phyloP scores from a whole-genome alignment of 1,139 yeast genomes.

The Pichia sp. region DNA sequence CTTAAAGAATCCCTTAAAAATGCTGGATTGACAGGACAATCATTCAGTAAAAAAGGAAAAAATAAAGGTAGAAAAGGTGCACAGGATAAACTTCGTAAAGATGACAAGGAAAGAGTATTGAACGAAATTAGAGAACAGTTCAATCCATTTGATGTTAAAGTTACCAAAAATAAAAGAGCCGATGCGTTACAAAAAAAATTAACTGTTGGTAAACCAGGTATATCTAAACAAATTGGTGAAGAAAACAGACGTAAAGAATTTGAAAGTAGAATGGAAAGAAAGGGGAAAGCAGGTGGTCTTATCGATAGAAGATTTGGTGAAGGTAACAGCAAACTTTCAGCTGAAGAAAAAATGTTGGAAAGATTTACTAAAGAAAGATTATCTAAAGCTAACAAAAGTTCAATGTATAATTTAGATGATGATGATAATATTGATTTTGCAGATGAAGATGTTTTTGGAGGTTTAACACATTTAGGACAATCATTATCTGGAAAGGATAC shows the following conservation, averaged over 20 bases:
- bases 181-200: slow-evolving; percentile 51
- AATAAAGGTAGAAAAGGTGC: slow-evolving; percentile 37
- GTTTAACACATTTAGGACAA: slow-evolving; percentile 78
- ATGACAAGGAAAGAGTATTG: slow-evolving; percentile 53
- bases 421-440: slow-evolving; percentile 44
- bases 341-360: slow-evolving; percentile 92
- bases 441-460: slow-evolving; percentile 35
- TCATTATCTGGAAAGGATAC: slow-evolving; percentile 36
- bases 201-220: slow-evolving; percentile 68
- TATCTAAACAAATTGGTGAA: slow-evolving; percentile 71
- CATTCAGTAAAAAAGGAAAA: slow-evolving; percentile 49
- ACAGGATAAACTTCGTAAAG: slow-evolving; percentile 65
- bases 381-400: slow-evolving; percentile 44
- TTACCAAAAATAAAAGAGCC: slow-evolving; percentile 62
- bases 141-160: slow-evolving; percentile 81
- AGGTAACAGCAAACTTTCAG: slow-evolving; percentile 58
- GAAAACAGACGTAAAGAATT: slow-evolving; percentile 64
- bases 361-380: slow-evolving; percentile 89
- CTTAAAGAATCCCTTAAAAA: slow-evolving; percentile 70
- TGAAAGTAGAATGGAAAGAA: slow-evolving; percentile 52
- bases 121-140: slow-evolving; percentile 68
- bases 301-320: slow-evolving; percentile 93
- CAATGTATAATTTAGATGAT: slow-evolving; percentile 70
- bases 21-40: slow-evolving; percentile 78
- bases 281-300: slow-evolving; percentile 72